Base-by-base conservation (phyloP, 495 filamentous ascomycete species). In the Tuber magnatum region DNA sequence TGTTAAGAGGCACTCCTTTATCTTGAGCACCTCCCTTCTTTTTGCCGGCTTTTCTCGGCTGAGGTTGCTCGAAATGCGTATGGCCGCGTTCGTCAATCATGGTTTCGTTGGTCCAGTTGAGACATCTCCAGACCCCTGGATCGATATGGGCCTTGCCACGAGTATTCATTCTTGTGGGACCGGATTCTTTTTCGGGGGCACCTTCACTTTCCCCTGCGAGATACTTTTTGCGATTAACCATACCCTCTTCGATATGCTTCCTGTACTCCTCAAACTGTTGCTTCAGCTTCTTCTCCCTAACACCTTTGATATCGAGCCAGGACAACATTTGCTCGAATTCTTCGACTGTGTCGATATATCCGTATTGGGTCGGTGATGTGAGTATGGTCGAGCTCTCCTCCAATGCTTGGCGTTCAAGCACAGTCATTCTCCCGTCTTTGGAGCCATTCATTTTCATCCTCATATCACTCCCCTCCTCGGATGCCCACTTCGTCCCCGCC, bases 331-430 rank as follows among this genome's bases (percentile, higher is more conserved):
- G 87, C 70, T 94, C 93, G 10, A 99, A 83, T 38, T 90, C 85
- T 35, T 90, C 88, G 0, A 93, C 90, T 1, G 94, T 91, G 70
- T 95, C 92, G 82, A 92, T 93, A 85, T 92, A 99, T 22, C 92
- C 95, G 92, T 94, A 98, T 83, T 97, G 91, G 16, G 85, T 85
- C 3, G 95, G 94, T 76, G 87, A 90, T 44, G 88, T 89, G 1
- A 97, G 88, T 79, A 90, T 90, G 0, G 93, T 97, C 22, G 86
- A 84, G 22, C 93, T 95, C 83, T 98, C 94, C 83, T 99, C 95
- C 42, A 86, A 82, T 84, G 90, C 89, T 86, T 94, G 96, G 80
- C 95, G 90, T 83, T 97, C 92, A 4, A 90, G 90, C 2, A 94
- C 90, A 5, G 92, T 94, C 81, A 93, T 90, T 73, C 90, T 88